These are phyloP conservation scores for Dictyophora rubrovolvata DNA, from an alignment of 768 basidiomycete species.

Conservation along the genomic window DNA sequence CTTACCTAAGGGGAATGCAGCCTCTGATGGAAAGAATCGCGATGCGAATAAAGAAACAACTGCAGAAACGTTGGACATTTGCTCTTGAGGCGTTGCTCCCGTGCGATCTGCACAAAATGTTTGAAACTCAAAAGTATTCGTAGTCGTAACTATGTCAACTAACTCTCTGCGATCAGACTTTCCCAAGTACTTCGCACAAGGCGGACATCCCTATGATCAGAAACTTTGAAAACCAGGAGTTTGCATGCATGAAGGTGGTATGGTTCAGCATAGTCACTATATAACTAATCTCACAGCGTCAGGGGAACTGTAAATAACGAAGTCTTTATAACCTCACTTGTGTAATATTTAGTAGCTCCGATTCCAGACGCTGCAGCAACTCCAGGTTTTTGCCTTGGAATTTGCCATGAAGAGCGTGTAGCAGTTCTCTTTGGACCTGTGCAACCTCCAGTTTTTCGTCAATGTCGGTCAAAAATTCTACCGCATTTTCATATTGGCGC, in stretches of 20 bases:
- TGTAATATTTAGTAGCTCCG: slow-evolving; percentile 62
- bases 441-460: slow-evolving; percentile 97
- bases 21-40: slow-evolving; percentile 84
- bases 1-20: slow-evolving; percentile 82
- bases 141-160: slow-evolving; percentile 15
- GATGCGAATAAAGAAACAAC: slow-evolving; percentile 66
- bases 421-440: slow-evolving; percentile 92
- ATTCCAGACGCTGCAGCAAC: slow-evolving; percentile 25
- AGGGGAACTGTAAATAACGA: slow-evolving; percentile 1
- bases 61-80: slow-evolving; percentile 54
- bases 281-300: slow-evolving; percentile 46
- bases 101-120: slow-evolving; percentile 7
- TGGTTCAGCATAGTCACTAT: slow-evolving; percentile 77
- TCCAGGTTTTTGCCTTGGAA: slow-evolving; percentile 50
- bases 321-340: slow-evolving; percentile 46
- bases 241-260: slow-evolving; percentile 78
- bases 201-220: slow-evolving; percentile 81
- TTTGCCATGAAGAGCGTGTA: slow-evolving; percentile 53
- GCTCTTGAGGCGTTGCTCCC: slow-evolving; percentile 27
- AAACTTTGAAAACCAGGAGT: slow-evolving; percentile 84
- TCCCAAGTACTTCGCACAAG: slow-evolving; percentile 84
- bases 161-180: slow-evolving; percentile 73
- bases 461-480: slow-evolving; percentile 86
- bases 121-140: not conserved
- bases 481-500: slow-evolving; percentile 78